These are phyloP conservation scores for Globisporangium lucens DNA, from an alignment of 352 stramenopile genomes.

Conservation along the genomic window DNA sequence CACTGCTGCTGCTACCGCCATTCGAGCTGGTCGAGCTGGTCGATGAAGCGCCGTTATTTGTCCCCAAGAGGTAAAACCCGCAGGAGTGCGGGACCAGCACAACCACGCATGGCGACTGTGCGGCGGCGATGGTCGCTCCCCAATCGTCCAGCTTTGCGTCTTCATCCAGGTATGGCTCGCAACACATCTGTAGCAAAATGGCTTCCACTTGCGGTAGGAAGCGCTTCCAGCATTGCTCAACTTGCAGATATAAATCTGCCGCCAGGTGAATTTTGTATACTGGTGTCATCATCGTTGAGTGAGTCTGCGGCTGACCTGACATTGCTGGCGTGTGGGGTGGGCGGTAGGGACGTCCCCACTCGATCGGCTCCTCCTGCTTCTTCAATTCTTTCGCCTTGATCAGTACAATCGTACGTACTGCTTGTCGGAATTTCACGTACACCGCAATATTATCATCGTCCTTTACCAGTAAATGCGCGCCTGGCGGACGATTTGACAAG, in stretches of 20 bases:
- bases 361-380: constrained; percentile 32
- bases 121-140: constrained; percentile 16
- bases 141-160: constrained; percentile 44
- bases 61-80: constrained; percentile 54
- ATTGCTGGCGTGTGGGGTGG: neutral
- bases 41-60: constrained; percentile 9
- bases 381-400: constrained; percentile 51
- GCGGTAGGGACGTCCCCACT: constrained; percentile 26
- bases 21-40: neutral
- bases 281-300: constrained; percentile 38
- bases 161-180: constrained; percentile 44
- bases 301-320: constrained; percentile 10
- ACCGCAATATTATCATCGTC: constrained; percentile 39
- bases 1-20: constrained; percentile 4
- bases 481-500: constrained; percentile 39
- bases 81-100: constrained; percentile 37
- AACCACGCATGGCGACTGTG: constrained; percentile 29
- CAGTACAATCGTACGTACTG: constrained; percentile 37
- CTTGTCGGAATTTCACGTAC: constrained; percentile 57
- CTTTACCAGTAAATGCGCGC: constrained; percentile 44
- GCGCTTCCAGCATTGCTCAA: constrained; percentile 55
- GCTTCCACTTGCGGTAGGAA: constrained; percentile 61
- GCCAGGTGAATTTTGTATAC: constrained; percentile 41
- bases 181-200: constrained; percentile 58
- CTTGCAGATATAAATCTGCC: constrained; percentile 24